Base-by-base conservation (phyloP, 2,329 filamentous ascomycete species). In the Pestalotiopsis sp. region DNA sequence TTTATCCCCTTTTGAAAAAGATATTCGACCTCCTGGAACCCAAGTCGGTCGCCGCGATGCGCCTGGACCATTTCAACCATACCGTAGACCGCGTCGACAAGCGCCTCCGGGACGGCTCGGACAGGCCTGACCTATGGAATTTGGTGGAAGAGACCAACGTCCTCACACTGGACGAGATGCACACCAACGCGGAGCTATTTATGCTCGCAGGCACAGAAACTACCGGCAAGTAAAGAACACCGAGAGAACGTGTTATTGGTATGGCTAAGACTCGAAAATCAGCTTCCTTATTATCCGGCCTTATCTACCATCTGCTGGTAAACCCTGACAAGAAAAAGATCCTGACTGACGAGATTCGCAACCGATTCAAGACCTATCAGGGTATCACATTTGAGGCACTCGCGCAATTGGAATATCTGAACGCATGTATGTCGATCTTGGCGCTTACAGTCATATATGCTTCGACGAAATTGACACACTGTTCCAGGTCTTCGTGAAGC, bases 51-150 rank as follows among this genome's bases (percentile, higher is more conserved):
- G 57, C 62, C 1, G 66, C 72, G 25, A 71, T 73, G 56, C 71
- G 76, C 1, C 70, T 68, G 5, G 68, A 69, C 0, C 72, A 76
- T 59, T 73, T 70, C 57, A 64, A 72, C 1, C 70, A 75, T 23
- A 73, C 72, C 1, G 70, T 75, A 36, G 74, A 74, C 17, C 78
- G 78, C 25, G 70, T 80, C 12, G 71, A 77, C 49, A 71, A 72
- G 9, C 72, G 79, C 7, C 69, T 79, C 1, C 64, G 70, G 11
- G 45, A 74, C 14, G 75, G 74, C 2, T 76, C 74, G 4, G 68
- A 70, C 11, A 68, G 74, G 25, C 75, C 71, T 2, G 75, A 77
- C 31, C 61, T 77, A 4, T 77, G 75, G 75, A 73, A 75, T 49
- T 64, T 76, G 3, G 70, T 75, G 1, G 20, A 73, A 14, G 68